Percentiles rank a stretch among this genome's conserved stretches.
Evolutionary conservation across 2,329 filamentous ascomycete species (phyloP).

Genomic region (Fusarium drepaniforme): DNA sequence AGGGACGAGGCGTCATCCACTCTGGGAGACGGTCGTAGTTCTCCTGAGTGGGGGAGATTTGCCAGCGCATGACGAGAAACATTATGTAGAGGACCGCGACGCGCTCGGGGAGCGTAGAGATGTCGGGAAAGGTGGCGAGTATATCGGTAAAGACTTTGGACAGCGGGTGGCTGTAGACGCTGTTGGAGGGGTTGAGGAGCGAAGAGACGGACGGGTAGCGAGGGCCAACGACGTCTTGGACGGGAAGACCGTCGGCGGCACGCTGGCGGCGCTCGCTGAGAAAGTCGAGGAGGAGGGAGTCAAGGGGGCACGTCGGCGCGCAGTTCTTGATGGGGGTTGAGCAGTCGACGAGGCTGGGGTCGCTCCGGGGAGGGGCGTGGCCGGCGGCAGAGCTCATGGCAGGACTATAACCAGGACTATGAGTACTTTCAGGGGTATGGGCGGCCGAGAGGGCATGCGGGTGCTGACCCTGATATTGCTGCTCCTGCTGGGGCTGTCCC

Average conservation of each 20-base stretch:
- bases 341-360: slow-evolving; percentile 36
- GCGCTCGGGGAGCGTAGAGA: slow-evolving; percentile 83
- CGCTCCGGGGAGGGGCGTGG: slow-evolving; percentile 33
- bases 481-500: slow-evolving; percentile 28
- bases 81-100: slow-evolving; percentile 86
- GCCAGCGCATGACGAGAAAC: slow-evolving; percentile 90
- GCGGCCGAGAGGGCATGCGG: slow-evolving; percentile 29
- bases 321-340: slow-evolving; percentile 67
- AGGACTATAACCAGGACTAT: slow-evolving; percentile 39
- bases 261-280: slow-evolving; percentile 76
- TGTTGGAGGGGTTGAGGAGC: slow-evolving; percentile 77
- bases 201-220: slow-evolving; percentile 84
- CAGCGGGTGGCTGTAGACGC: slow-evolving; percentile 76
- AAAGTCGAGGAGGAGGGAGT: slow-evolving; percentile 84
- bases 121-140: slow-evolving; percentile 83
- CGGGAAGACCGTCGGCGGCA: slow-evolving; percentile 72
- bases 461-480: slow-evolving; percentile 30
- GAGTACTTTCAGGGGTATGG: slow-evolving; percentile 38
- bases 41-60: slow-evolving; percentile 81
- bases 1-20: slow-evolving; percentile 75
- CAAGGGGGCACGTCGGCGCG: slow-evolving; percentile 79
- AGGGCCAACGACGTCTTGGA: slow-evolving; percentile 78
- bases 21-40: slow-evolving; percentile 83
- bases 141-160: slow-evolving; percentile 91
- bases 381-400: slow-evolving; percentile 30